Conservation (phyloP, 129 eudicot species). For the Oenanthe sinensis region DNA sequence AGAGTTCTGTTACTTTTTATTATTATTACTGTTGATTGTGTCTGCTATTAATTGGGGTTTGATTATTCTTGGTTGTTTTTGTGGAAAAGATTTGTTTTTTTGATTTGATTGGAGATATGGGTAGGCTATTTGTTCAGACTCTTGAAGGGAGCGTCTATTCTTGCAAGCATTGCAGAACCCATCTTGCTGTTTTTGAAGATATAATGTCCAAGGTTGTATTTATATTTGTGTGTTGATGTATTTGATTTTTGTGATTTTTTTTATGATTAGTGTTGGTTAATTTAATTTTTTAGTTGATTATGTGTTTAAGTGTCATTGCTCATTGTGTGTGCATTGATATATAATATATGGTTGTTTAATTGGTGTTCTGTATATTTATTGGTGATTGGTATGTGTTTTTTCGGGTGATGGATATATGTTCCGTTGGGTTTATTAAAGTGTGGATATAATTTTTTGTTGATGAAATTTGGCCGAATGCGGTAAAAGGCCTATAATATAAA, state of each 20-base stretch:
- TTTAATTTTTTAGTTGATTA: not conserved
- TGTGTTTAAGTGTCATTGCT: not conserved
- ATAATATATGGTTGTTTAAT: not conserved
- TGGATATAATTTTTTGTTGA: not conserved
- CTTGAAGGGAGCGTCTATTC: not conserved
- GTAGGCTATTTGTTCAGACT: not conserved
- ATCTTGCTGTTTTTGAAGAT: not conserved
- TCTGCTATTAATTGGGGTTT: not conserved
- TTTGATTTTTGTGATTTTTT: not conserved
- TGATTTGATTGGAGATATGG: not conserved
- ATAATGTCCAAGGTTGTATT: not conserved
- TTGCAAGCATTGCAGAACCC: constrained; percentile 6
- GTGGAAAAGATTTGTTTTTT: not conserved
- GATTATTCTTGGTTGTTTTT: not conserved
- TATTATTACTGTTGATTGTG: not conserved
- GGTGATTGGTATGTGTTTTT: not conserved
- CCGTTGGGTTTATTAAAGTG: no score
- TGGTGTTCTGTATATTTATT: not conserved
- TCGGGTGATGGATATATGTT: not conserved
- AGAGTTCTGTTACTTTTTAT: not conserved
- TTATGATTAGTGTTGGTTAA: not conserved
- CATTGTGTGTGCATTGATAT: not conserved
- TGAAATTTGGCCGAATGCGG: not conserved
- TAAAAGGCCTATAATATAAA: not conserved
- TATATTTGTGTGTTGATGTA: not conserved